Evolutionary conservation across 129 eudicot species (phyloP), one percentile per base, ranked within the genome.

Genomic region (Logfia minima): DNA sequence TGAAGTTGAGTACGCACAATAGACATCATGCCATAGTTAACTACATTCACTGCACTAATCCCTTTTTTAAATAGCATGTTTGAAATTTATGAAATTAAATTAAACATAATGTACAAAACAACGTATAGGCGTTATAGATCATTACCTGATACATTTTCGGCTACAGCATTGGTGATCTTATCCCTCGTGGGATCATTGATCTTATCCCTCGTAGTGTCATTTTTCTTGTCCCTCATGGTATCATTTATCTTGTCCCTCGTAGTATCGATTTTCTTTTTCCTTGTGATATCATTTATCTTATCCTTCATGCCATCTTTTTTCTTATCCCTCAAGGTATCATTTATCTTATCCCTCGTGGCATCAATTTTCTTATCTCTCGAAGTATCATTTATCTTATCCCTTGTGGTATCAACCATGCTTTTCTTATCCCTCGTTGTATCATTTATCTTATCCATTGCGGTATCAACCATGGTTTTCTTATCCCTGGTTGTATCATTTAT

Each of bases 61-160:
- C 8, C 6, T 4, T 1, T 39, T 7, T 39, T 1, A 39, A 41
- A 45, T 45, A 45, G 4, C 53, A 45, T 2, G 53, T 11, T 13
- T 45, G 4, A 3, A 39, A 11, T 39, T 14, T 39, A 48, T 48
- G 55, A 48, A 11, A 48, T 48, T 1, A 11, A 48, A 45, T 45
- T 43, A 22, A 31, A 61, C 23, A 67, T 13, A 59, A 61, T 61
- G 48, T 43, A 18, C 26, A 67, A 71, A 14, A 32, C 13, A 78
- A 45, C 66, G 31, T 62, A 35, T 13, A 71, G 17, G 35, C 63
- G 8, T 21, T 45, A 64, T 14, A 48, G 41, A 79, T 79, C 24
- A 62, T 77, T 51, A 79, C 83, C 83, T 79, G 78, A 79, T 62
- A 48, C 72, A 72, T 79, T 67, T 19, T 71, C 41, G 56, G 61